A percentile compares a stretch with the other conserved stretches of the same genome.
These are phyloP conservation scores for Podaxis mareebaensis DNA, from an alignment of 768 basidiomycete species.

Conservation along the genomic window DNA sequence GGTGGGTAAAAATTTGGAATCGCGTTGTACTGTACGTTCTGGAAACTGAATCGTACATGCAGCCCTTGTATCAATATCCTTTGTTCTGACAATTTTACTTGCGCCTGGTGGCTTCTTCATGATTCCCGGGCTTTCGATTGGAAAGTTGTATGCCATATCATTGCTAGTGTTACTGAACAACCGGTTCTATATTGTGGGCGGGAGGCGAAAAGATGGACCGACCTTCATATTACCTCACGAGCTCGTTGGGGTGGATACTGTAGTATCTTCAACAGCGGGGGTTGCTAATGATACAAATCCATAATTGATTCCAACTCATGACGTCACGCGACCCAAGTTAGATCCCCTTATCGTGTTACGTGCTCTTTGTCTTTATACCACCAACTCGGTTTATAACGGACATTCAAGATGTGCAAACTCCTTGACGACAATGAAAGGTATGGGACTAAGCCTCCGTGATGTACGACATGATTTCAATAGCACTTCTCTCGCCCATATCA, in stretches of 20 bases:
- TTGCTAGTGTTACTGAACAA: conserved; percentile 16
- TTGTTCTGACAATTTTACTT: neutral
- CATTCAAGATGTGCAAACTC: neutral
- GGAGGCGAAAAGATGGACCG: neutral
- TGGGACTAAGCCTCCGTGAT: neutral
- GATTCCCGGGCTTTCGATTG: conserved; percentile 15
- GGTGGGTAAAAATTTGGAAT: neutral
- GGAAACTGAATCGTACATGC: neutral
- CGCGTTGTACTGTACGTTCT: neutral
- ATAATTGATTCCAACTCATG: neutral
- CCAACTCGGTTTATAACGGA: neutral
- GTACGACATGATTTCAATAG: neutral
- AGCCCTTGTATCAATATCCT: conserved; percentile 9
- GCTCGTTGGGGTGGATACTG: neutral
- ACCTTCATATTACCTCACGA: neutral
- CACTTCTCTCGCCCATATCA: neutral
- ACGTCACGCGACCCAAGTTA: conserved; percentile 8
- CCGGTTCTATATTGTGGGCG: conserved; percentile 10
- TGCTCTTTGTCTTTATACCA: neutral
- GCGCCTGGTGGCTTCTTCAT: conserved; percentile 9
- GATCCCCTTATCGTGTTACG: neutral
- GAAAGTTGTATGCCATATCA: conserved; percentile 16
- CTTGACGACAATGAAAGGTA: neutral
- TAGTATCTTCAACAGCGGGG: neutral
- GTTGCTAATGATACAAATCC: neutral